A percentile compares a stretch with the other conserved stretches of the same genome.
Evolutionary conservation across 306 rosid genomes (phyloP).

Genomic region (Prunus kanzakura): DNA sequence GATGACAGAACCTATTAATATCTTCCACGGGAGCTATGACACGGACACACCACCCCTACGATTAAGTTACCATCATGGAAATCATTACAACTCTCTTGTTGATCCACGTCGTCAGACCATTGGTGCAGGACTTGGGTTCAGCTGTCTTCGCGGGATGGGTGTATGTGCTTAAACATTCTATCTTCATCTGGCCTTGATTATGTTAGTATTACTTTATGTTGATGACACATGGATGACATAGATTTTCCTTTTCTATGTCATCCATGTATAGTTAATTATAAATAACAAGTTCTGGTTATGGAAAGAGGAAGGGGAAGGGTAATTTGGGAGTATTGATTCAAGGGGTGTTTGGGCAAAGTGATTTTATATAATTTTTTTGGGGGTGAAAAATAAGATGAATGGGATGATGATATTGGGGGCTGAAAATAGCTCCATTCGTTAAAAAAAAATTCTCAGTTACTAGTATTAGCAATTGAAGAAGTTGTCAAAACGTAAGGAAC

Average conservation of each 20-base stretch:
- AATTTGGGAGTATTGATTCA: neutral
- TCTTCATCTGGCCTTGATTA: neutral
- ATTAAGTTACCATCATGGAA: constrained; percentile 87
- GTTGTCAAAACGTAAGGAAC: neutral
- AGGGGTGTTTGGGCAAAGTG: neutral
- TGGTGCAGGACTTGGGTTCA: constrained; percentile 96
- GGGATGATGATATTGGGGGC: neutral
- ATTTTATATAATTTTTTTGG: neutral
- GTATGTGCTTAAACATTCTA: constrained; percentile 3
- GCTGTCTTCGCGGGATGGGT: constrained; percentile 78
- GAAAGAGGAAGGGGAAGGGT: neutral
- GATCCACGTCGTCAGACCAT: constrained; percentile 77
- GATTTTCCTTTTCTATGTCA: neutral
- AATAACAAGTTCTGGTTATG: too few species aligned
- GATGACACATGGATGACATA: neutral
- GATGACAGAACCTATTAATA: constrained; percentile 88
- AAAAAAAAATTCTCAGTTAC: neutral
- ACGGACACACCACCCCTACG: constrained; percentile 91
- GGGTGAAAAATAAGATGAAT: neutral
- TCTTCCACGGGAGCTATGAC: constrained; percentile 77
- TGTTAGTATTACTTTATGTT: neutral
- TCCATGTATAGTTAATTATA: too few species aligned
- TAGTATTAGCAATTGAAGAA: neutral
- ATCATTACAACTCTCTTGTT: constrained; percentile 95
- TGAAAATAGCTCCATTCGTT: neutral